A percentile compares a stretch with the other conserved stretches of the same genome.
Evolutionary conservation across 2,329 filamentous ascomycete species (phyloP).

Genomic region (Aplosporella prunicola): DNA sequence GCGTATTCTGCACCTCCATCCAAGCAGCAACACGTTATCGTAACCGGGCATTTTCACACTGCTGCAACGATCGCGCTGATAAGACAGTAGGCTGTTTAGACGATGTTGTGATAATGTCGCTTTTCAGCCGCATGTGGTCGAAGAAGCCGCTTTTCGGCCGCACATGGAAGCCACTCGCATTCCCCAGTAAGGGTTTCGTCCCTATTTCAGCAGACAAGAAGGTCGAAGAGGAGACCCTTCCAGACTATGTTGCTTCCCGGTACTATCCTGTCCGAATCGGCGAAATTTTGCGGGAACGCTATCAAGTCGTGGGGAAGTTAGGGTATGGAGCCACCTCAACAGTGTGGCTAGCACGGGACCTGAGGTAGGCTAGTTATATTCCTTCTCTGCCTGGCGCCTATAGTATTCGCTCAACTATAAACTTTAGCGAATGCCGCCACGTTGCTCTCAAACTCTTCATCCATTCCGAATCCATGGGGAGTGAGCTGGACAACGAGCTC

Average conservation of each 20-base stretch:
- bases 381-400: neutral
- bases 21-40: too few relatives aligned
- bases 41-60: too few relatives aligned
- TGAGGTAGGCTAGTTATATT: slow-evolving; percentile 8
- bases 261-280: slow-evolving; percentile 19
- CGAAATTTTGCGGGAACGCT: slow-evolving; percentile 18
- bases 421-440: neutral
- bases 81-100: too few relatives aligned
- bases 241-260: slow-evolving; percentile 14
- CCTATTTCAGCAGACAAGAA: neutral
- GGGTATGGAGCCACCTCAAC: slow-evolving; percentile 21
- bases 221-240: slow-evolving; percentile 6
- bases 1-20: too few relatives aligned
- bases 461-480: neutral
- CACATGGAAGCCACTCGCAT: slow-evolving; percentile 1
- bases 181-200: slow-evolving; percentile 1
- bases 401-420: neutral
- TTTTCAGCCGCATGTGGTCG: neutral
- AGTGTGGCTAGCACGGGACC: slow-evolving; percentile 21
- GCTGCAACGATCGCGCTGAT: too few relatives aligned
- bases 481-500: slow-evolving; percentile 1
- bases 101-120: neutral
- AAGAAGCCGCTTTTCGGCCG: neutral
- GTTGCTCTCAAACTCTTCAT: slow-evolving; percentile 4
- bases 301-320: slow-evolving; percentile 20